Conservation (phyloP, 2,329 filamentous ascomycete genomes). For the Curvularia sp. region DNA sequence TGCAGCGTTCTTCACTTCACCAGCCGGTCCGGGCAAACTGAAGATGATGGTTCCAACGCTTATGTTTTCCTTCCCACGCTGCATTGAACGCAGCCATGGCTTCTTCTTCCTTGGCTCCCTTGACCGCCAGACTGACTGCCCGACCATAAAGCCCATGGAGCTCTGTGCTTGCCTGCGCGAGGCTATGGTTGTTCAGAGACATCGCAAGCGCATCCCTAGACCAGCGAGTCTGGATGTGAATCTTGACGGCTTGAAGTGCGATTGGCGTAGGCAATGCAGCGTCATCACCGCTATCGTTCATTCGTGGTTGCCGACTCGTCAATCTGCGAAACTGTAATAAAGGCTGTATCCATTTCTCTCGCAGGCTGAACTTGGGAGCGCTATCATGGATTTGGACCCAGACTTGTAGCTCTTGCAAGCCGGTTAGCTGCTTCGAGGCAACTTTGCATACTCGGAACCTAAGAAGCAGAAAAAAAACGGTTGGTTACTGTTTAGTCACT, state of each 20-base stretch:
- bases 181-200: constrained; percentile 15
- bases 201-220: not conserved
- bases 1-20: not conserved
- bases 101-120: constrained; percentile 36
- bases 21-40: constrained; percentile 5
- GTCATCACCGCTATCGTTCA: not conserved
- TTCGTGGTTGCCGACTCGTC: not conserved
- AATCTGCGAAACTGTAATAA: constrained; percentile 40
- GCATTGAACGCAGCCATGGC: constrained; percentile 38
- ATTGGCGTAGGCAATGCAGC: not conserved
- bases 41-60: constrained; percentile 19
- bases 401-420: constrained; percentile 33
- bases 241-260: constrained; percentile 19
- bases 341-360: constrained; percentile 37
- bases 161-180: constrained; percentile 27
- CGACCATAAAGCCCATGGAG: constrained; percentile 40
- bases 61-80: constrained; percentile 31
- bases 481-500: not conserved
- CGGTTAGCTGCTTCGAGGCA: constrained; percentile 29
- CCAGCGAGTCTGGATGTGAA: constrained; percentile 23
- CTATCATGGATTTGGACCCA: constrained; percentile 29
- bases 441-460: constrained; percentile 28
- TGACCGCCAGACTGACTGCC: constrained; percentile 36
- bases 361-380: constrained; percentile 32
- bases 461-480: not conserved